Conservation (phyloP, 139 green algal species). For the Chlamydomonas incerta region DNA sequence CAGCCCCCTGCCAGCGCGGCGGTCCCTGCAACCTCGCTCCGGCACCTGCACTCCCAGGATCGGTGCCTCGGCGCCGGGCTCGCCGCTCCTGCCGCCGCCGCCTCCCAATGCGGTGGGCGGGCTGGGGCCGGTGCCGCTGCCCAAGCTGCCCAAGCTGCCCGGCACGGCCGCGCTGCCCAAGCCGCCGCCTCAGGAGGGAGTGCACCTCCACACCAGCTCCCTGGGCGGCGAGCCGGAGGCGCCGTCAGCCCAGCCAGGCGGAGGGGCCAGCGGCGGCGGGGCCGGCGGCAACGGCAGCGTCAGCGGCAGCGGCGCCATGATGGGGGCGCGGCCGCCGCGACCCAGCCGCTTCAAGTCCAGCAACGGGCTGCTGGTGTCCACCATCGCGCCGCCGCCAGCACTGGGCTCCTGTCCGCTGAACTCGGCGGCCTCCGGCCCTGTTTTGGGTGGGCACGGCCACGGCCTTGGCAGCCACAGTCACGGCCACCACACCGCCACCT, state of each 20-base stretch:
- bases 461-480: no score
- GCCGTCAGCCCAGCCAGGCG: no score
- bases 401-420: not conserved
- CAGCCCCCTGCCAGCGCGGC: no score
- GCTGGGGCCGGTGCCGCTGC: not conserved
- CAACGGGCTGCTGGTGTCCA: not conserved
- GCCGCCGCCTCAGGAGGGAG: not conserved
- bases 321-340: not conserved
- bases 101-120: not conserved
- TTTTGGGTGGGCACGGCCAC: no score
- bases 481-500: no score
- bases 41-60: not conserved
- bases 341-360: slow-evolving; percentile 1
- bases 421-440: not conserved
- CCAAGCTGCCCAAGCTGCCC: not conserved
- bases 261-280: no score
- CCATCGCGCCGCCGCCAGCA: not conserved
- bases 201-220: not conserved
- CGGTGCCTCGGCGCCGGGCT: not conserved
- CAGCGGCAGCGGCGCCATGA: not conserved
- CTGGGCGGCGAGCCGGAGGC: no score
- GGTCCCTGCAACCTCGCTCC: not conserved
- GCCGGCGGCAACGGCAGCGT: no score
- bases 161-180: not conserved
- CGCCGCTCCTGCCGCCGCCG: not conserved